Evolutionary conservation across 768 basidiomycete species (phyloP), one percentile per base, ranked within the genome.

Genomic region (Peribolospora kevripleyi): DNA sequence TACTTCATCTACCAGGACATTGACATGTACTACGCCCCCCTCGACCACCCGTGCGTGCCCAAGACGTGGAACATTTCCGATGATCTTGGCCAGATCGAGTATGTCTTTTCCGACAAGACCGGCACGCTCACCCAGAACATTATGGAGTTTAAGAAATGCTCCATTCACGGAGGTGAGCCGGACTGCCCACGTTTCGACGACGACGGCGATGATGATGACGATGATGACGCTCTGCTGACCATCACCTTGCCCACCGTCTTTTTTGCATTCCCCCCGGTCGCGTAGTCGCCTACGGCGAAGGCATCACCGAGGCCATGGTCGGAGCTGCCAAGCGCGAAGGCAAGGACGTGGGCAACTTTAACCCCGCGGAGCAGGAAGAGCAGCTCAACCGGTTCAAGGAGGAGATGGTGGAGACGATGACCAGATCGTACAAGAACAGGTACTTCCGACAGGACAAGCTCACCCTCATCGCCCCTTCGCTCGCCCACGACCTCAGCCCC

Each of bases 11-110:
- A 82, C 6, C 86, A 91, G 66, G 90, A 97, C 65, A 63, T 87
- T 60, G 90, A 95, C 67, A 90, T 97, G 86, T 93, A 86, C 71
- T 93, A 93, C 69, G 71, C 75, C 56, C 77, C 81, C 59, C 80
- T 81, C 66, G 79, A 93, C 64, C 80, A 84, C 2, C 71, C 85
- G 0, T 95, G 91, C 62, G 78, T 87, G 3, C 90, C 91, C 38
- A 95, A 95, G 67, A 90, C 59, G 5, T 95, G 91, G 90, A 91
- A 90, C 65, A 90, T 97, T 62, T 93, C 87, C 3, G 91, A 97
- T 65, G 91, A 97, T 69, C 78, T 98, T 2, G 91, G 91, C 37
- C 91, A 97, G 70, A 95, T 97, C 67, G 90, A 95, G 71, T 98
- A 91, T 67, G 73, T 82, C 64, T 82, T 82, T 65, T 87, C 82